These are phyloP conservation scores for Phtheirospermum japonicum DNA, from an alignment of 257 asterid genomes.

Conservation along the genomic window DNA sequence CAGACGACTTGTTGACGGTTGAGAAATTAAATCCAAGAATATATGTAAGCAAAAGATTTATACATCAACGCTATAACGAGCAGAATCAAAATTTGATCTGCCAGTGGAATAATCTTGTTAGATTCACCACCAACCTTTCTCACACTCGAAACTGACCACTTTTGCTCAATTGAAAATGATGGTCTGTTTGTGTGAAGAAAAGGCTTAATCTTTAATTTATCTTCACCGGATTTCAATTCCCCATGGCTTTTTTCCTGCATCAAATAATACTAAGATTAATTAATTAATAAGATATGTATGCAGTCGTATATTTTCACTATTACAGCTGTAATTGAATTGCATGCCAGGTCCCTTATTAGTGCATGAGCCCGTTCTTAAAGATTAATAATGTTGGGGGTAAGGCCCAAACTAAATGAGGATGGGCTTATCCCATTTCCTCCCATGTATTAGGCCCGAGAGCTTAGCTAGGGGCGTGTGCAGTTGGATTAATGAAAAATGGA, in stretches of 20 bases:
- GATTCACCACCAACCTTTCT: slow-evolving; percentile 7
- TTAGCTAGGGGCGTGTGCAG: no score
- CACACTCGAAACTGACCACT: slow-evolving; percentile 37
- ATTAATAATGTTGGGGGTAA: no score
- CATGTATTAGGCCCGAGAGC: no score
- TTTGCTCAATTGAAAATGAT: slow-evolving; percentile 44
- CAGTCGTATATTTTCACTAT: no score
- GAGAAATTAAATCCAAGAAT: slow-evolving; percentile 20
- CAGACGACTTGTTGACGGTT: no score
- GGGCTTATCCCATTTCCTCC: no score
- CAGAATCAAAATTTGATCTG: slow-evolving; percentile 43
- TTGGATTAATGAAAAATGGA: no score
- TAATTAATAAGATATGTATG: no score
- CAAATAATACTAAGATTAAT: neutral
- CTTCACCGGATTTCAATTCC: slow-evolving; percentile 33
- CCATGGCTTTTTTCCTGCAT: slow-evolving; percentile 37
- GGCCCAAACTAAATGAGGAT: no score
- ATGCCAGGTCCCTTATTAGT: no score
- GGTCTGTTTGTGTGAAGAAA: slow-evolving; percentile 30
- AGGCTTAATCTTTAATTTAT: slow-evolving; percentile 33
- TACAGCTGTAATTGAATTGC: no score
- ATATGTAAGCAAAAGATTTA: slow-evolving; percentile 15
- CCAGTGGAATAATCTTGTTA: slow-evolving; percentile 32
- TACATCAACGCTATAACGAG: slow-evolving; percentile 29
- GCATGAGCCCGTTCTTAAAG: no score